Evolutionary conservation across 2,329 filamentous ascomycete species (phyloP), one percentile per base, ranked within the genome.

Genomic region (Thelonectria olida): DNA sequence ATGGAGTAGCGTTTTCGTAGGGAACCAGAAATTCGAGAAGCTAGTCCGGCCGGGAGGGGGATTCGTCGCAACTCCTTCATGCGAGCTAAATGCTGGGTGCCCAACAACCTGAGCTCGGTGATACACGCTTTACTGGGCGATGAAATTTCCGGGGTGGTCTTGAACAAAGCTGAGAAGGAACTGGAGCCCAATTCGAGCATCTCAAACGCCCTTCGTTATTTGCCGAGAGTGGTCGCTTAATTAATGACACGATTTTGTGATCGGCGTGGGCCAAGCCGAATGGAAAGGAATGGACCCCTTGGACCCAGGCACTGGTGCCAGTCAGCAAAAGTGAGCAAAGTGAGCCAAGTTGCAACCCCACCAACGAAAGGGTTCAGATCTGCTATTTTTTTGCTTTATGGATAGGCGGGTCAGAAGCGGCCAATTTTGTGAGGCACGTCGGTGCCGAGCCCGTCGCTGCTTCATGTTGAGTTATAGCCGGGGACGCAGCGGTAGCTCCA

Each of bases 331-430:
- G n/a, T n/a, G n/a, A n/a, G n/a, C n/a, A n/a, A n/a, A n/a, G n/a
- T n/a, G n/a, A 54, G 54, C 54, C 59, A 41, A 53, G 45, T 54
- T 55, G 47, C 47, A 62, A 51, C 60, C 44, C 55, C 54, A 59
- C 60, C 34, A 47, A 51, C 34, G 5, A 42, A 20, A 60, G 36
- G 41, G 44, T 36, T 23, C 50, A 39, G 47, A 54, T 47, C 7
- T 31, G 28, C 38, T 20, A 22, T 20, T 20, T 13, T 41, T 52
- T 44, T 17, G 48, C 28, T 12, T 28, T 49, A 15, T 45, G 28
- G 27, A 31, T 13, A 15, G 20, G 22, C 22, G 38, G 39, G 36
- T 50, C 44, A 48, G n/a, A n/a, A n/a, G n/a, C n/a, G 36, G 44
- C 31, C 20, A 45, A 44, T 52, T 61, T 47, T 27, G 38, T 17